These are phyloP conservation scores for Tylopilus plumbeoviolaceoides DNA, from an alignment of 768 basidiomycete species.

Conservation along the genomic window DNA sequence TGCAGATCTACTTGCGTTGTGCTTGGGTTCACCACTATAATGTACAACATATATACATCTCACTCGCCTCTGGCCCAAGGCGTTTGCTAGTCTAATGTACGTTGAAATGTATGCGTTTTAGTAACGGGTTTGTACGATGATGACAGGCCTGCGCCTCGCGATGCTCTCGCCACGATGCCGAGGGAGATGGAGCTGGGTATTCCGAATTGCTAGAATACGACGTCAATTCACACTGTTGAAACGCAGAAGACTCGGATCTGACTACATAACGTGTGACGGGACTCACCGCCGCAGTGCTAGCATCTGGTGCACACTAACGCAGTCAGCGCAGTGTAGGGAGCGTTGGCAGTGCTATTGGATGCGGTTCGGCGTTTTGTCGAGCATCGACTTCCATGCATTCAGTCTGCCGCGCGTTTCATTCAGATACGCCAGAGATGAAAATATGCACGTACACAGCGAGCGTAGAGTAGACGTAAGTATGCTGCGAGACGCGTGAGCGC, in stretches of 20 bases:
- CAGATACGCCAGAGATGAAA: not conserved
- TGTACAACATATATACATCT: not conserved
- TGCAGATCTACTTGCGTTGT: not conserved
- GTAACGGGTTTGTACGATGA: too few species aligned
- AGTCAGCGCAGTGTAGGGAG: constrained; percentile 4
- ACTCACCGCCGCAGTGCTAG: too few species aligned
- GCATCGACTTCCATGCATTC: constrained; percentile 8
- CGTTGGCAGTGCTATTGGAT: constrained; percentile 6
- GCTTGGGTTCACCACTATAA: not conserved
- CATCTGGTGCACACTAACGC: too few species aligned
- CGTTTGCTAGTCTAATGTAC: not conserved
- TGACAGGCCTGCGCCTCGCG: too few species aligned
- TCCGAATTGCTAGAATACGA: too few species aligned
- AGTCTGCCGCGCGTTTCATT: constrained; percentile 1
- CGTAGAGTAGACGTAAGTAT: constrained; percentile 22
- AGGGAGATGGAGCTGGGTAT: too few species aligned
- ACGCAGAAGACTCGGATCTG: too few species aligned
- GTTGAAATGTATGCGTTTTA: too few species aligned
- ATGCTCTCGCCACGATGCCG: too few species aligned
- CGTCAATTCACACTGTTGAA: too few species aligned
- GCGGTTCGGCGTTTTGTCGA: not conserved
- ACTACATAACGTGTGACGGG: too few species aligned
- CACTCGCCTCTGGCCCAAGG: not conserved
- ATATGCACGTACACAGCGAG: constrained; percentile 15
- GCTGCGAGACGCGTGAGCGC: constrained; percentile 5